Evolutionary conservation across 2,329 filamentous ascomycete genomes (phyloP).

Genomic region (Trichoderma sp.): DNA sequence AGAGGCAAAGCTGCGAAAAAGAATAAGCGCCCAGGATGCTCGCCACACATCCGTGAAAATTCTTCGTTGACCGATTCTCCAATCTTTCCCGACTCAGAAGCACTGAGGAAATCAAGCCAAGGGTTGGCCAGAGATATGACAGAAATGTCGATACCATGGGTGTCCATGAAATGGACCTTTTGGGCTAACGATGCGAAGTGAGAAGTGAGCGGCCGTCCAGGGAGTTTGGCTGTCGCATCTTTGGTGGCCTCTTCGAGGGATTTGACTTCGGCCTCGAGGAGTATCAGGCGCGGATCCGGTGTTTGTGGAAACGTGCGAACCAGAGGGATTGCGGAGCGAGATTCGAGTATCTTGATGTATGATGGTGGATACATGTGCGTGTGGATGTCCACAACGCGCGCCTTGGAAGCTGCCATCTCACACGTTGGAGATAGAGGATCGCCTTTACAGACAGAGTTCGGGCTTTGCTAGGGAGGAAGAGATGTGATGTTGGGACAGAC

Average conservation of each 20-base stretch:
- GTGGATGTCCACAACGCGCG: constrained; percentile 61
- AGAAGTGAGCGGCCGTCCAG: constrained; percentile 76
- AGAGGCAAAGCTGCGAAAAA: constrained; percentile 82
- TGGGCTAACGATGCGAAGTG: constrained; percentile 78
- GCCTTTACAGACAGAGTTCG: not conserved
- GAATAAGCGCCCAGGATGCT: constrained; percentile 66
- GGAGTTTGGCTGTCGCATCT: constrained; percentile 54
- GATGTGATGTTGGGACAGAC: not conserved
- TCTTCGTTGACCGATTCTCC: constrained; percentile 72
- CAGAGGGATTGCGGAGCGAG: constrained; percentile 62
- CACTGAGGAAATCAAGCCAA: constrained; percentile 80
- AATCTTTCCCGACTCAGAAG: constrained; percentile 58
- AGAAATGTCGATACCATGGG: constrained; percentile 75
- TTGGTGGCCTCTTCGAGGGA: constrained; percentile 49
- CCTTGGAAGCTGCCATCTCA: constrained; percentile 35
- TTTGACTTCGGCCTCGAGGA: constrained; percentile 52
- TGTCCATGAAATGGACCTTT: constrained; percentile 86
- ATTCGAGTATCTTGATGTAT: constrained; percentile 59
- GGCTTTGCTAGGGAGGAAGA: not conserved
- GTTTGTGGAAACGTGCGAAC: constrained; percentile 61
- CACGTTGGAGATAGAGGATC: not conserved
- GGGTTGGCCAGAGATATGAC: constrained; percentile 90
- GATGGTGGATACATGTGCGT: constrained; percentile 67
- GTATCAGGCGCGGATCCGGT: constrained; percentile 61
- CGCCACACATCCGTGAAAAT: constrained; percentile 67